phyloP scores from a whole-genome alignment of 345 rosid genomes.

The Turritis glabra region DNA sequence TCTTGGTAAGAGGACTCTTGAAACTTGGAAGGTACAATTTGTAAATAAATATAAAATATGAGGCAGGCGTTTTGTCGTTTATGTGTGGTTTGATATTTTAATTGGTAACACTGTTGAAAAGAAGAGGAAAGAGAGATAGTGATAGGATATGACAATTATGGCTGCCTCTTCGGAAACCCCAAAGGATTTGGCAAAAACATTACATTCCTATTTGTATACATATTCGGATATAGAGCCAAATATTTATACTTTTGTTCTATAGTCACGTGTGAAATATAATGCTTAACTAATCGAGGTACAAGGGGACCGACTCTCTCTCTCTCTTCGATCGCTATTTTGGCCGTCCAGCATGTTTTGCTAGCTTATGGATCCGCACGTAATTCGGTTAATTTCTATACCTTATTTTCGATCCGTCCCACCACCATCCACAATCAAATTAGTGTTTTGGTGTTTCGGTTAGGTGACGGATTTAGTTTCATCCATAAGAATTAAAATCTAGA shows the following conservation, averaged over 20 bases:
- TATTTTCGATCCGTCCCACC: too few species aligned
- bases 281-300: too few species aligned
- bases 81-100: neutral
- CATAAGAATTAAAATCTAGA: too few species aligned
- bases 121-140: slow-evolving; percentile 28
- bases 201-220: slow-evolving; percentile 16
- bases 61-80: slow-evolving; percentile 10
- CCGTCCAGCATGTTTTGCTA: too few species aligned
- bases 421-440: too few species aligned
- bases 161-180: slow-evolving; percentile 36
- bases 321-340: too few species aligned
- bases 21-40: slow-evolving; percentile 13
- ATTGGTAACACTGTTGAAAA: neutral
- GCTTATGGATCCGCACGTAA: too few species aligned
- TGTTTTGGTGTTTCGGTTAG: too few species aligned
- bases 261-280: slow-evolving; percentile 27
- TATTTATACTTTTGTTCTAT: neutral
- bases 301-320: too few species aligned
- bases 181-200: slow-evolving; percentile 21
- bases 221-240: slow-evolving; percentile 17
- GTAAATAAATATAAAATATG: slow-evolving; percentile 2
- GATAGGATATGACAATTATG: slow-evolving; percentile 36
- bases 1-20: slow-evolving; percentile 17
- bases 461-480: too few species aligned
- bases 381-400: too few species aligned